Evolutionary conservation across 768 basidiomycete species (phyloP), one percentile per base, ranked within the genome.

Genomic region (Gymnopilus dilepis): DNA sequence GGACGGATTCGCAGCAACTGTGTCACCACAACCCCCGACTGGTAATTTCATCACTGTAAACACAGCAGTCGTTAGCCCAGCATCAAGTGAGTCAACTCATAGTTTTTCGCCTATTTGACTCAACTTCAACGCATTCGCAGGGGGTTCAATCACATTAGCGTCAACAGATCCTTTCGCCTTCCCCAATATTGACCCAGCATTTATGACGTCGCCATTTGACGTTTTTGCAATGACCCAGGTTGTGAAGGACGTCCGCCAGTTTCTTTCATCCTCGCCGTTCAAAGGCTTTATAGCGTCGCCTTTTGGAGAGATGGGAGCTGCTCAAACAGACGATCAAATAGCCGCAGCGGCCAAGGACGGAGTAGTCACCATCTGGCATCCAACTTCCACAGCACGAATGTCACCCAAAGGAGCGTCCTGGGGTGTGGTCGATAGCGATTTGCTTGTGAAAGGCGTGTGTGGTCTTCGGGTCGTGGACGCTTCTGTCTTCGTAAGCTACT

Each of bases 121-220:
- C 4, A 41, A 17, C 9, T 41, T 30, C 17, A 30, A 3, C 13
- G 7, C 33, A 28, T 15, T 6, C 50, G 50, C 17, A 51, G 50
- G 50, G 24, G 50, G 50, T 40, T 42, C 59, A 7, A 53, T 77
- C 11, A 65, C 58, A 40, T 40, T 60, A 0, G 22, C 41, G 42
- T 50, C 54, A 6, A 19, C 54, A 5, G 33, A 56, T 26, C 54
- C 54, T 9, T 78, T 28, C 72, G 73, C 74, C 19, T 38, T 38
- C 19, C 54, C 54, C 1, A n/a, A 21, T 6, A 56, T 56, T 15
- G 54, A 56, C 38, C 31, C 54, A 9, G 40, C 33, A 13, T 56
- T 56, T n/a, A 7, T 56, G 19, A 56, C 31, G 11, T 19, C 31
- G 17, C 31, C 31, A 13, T 56, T 56, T 6, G 54, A 56, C 34